Base-by-base conservation (phyloP, 805 yeast genomes). In the Ogataea dorogensis region DNA sequence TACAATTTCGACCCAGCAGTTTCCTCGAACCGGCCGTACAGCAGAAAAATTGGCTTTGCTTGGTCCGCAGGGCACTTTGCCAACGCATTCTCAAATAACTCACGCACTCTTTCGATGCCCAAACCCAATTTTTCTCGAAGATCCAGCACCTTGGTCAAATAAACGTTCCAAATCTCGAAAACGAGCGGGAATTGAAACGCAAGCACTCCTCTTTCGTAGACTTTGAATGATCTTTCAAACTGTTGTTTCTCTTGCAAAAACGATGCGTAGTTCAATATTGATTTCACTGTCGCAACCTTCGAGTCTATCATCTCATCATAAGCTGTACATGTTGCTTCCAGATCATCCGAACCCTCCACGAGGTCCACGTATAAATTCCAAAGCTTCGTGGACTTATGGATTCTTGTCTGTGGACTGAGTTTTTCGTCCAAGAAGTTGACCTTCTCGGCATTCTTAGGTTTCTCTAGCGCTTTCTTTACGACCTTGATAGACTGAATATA, bases 311-410 rank as follows among this genome's bases (percentile, higher is more conserved):
- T 63, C 17, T 67, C 57, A 30, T 81, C 86, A 50, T 81, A 82
- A 1, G 70, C 64, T 2, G 51, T 51, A 25, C 62, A 50, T 2
- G 69, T 63, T 7, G 59, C 62, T 0, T 63, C 63, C 8, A 67
- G 50, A 30, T 71, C 75, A 4, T 72, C 68, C 20, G 67, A 56
- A 10, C 79, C 68, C 56, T 83, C 89, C 12, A 81, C 67, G 18
- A 86, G 53, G 49, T 86, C 95, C 17, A 86, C 54, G 51, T 83
- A 86, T 44, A 75, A 73, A 4, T 75, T 61, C 96, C 96, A 89
- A 5, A 88, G 59, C 33, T 73, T 73, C 26, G 65, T 59, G 5
- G 85, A 77, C 47, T 77, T 79, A 55, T 74, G 79, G 7, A 82
- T 48, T 19, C 86, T 58, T 17, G 71, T 58, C 44, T 81, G 88